Evolutionary conservation across 2,329 filamentous ascomycete species (phyloP).

Genomic region (Lasiodiplodia sp.): DNA sequence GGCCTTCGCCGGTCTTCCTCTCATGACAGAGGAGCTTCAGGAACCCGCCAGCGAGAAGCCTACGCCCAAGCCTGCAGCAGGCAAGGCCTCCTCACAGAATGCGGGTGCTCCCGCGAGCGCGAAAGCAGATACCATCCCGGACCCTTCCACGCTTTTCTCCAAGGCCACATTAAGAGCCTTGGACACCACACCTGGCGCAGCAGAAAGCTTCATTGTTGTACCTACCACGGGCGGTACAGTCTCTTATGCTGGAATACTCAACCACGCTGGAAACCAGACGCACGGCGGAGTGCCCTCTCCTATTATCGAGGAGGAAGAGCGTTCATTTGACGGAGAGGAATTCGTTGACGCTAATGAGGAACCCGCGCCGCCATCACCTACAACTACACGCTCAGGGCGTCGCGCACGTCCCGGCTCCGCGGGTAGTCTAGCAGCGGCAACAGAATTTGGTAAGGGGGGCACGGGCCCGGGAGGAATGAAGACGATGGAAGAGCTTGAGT

Average conservation of each 20-base stretch:
- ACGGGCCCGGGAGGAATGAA: conserved; percentile 59
- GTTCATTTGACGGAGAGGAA: conserved; percentile 63
- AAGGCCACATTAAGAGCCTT: conserved; percentile 83
- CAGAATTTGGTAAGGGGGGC: conserved; percentile 14
- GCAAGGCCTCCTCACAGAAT: conserved; percentile 41
- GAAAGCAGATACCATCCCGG: conserved; percentile 58
- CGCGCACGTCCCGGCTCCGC: conserved; percentile 36
- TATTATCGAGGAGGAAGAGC: conserved; percentile 58
- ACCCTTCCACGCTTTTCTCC: conserved; percentile 84
- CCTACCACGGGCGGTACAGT: conserved; percentile 90
- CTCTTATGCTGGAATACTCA: conserved; percentile 88
- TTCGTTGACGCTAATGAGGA: conserved; percentile 88
- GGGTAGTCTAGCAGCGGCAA: conserved; percentile 36
- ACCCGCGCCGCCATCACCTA: conserved; percentile 56
- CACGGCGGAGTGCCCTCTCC: conserved; percentile 42
- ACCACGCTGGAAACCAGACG: conserved; percentile 45
- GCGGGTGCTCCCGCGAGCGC: conserved; percentile 62
- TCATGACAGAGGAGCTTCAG: conserved; percentile 51
- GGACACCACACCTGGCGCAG: conserved; percentile 61
- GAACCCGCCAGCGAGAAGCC: conserved; percentile 31
- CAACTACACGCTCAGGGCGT: conserved; percentile 47
- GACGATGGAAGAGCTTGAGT: conserved; percentile 83
- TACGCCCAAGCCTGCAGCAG: conserved; percentile 40
- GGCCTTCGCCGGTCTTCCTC: conserved; percentile 89
- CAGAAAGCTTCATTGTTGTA: conserved; percentile 82